Conservation (phyloP, 2,329 filamentous ascomycete genomes). For the Beauveria medogensis region DNA sequence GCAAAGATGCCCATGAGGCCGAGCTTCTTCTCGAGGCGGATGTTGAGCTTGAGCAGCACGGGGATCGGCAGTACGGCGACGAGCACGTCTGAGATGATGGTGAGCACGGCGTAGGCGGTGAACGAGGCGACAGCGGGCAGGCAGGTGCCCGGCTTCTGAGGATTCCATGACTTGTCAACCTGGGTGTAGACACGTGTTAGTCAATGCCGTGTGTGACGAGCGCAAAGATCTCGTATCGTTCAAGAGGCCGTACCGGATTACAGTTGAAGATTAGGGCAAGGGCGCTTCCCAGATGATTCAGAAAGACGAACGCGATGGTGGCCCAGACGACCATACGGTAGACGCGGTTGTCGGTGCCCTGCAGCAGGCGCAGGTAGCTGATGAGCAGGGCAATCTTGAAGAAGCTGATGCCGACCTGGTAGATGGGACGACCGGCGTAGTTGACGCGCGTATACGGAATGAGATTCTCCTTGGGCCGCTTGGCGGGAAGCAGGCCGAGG, state of each 20-base stretch:
- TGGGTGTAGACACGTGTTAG: constrained; percentile 14
- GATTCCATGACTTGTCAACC: constrained; percentile 26
- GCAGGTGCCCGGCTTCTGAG: constrained; percentile 29
- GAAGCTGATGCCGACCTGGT: constrained; percentile 46
- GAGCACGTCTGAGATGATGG: constrained; percentile 41
- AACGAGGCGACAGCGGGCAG: constrained; percentile 39
- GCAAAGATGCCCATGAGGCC: constrained; percentile 44
- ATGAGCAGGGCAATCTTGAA: constrained; percentile 48
- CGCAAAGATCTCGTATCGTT: not conserved
- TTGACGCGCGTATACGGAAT: constrained; percentile 41
- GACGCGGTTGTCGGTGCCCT: constrained; percentile 34
- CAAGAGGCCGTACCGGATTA: constrained; percentile 30
- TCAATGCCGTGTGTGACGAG: not conserved
- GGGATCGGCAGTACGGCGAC: constrained; percentile 44
- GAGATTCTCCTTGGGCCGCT: constrained; percentile 36
- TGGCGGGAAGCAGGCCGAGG: constrained; percentile 37
- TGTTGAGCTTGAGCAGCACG: constrained; percentile 39
- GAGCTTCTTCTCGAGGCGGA: constrained; percentile 39
- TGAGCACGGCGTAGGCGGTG: constrained; percentile 43
- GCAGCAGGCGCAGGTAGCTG: constrained; percentile 43
- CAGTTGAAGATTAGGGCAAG: constrained; percentile 44
- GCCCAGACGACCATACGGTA: constrained; percentile 38
- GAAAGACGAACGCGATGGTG: constrained; percentile 34
- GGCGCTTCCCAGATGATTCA: constrained; percentile 40
- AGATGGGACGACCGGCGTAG: constrained; percentile 45